Evolutionary conservation across 306 rosid species (phyloP).

Genomic region (Trichosanthes truncata): DNA sequence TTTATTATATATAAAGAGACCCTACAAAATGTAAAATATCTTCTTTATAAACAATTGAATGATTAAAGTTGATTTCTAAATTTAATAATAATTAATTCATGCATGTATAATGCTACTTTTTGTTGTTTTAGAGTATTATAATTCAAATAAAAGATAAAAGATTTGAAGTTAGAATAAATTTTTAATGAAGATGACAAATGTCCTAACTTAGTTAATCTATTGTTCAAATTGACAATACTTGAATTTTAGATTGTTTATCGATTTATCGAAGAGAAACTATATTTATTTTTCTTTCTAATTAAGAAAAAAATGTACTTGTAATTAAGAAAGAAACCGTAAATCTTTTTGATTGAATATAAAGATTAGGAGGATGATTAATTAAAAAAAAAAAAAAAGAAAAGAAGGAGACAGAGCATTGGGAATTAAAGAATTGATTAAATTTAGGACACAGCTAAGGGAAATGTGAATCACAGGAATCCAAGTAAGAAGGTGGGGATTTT

Average conservation of each 20-base stretch:
- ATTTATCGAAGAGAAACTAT: no score
- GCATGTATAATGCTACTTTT: neutral
- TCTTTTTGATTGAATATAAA: neutral
- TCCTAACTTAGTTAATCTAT: no score
- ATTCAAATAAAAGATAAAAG: neutral
- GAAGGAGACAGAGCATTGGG: neutral
- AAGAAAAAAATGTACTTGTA: no score
- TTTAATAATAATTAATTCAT: neutral
- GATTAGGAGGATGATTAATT: neutral
- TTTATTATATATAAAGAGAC: neutral
- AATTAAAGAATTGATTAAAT: neutral
- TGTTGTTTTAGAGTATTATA: neutral
- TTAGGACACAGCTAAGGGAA: neutral
- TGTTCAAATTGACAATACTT: no score
- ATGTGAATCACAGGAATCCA: slow-evolving; percentile 13
- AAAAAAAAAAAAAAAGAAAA: neutral
- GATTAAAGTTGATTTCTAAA: neutral
- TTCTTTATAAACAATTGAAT: neutral
- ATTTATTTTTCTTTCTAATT: no score
- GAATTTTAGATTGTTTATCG: no score
- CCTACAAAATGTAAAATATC: neutral
- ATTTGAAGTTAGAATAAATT: neutral
- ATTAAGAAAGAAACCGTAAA: no score
- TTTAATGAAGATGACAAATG: no score
- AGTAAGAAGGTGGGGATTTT: neutral